Evolutionary conservation across 805 yeast genomes (phyloP).

Genomic region (Yamadazyma sp.): DNA sequence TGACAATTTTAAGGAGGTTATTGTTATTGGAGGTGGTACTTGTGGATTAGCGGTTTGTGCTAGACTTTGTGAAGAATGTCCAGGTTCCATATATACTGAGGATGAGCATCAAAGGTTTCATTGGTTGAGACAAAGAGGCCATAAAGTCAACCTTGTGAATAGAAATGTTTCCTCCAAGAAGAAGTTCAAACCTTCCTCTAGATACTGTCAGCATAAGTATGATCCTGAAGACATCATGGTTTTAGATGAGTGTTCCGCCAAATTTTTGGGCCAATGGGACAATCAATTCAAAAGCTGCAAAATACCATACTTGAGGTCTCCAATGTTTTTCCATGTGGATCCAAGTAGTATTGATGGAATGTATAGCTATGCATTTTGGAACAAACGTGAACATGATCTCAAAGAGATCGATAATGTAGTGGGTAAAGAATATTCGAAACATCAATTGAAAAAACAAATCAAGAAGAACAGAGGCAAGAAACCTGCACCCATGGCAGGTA

Average conservation of each 20-base stretch:
- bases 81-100: slow-evolving; percentile 44
- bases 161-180: slow-evolving; percentile 11
- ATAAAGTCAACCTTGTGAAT: slow-evolving; percentile 23
- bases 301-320: slow-evolving; percentile 42
- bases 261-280: slow-evolving; percentile 43
- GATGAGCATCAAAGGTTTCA: slow-evolving; percentile 47
- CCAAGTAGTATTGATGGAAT: slow-evolving; percentile 43
- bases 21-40: slow-evolving; percentile 47
- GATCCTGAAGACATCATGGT: slow-evolving; percentile 31
- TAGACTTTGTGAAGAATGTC: slow-evolving; percentile 39
- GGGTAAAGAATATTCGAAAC: slow-evolving; percentile 44
- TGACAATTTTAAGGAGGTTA: slow-evolving; percentile 29
- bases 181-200: background rate
- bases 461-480: slow-evolving; percentile 6
- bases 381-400: slow-evolving; percentile 32
- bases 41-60: slow-evolving; percentile 42
- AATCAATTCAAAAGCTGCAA: slow-evolving; percentile 39
- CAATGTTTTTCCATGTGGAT: slow-evolving; percentile 49
- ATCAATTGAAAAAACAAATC: slow-evolving; percentile 29
- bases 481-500: slow-evolving; percentile 17
- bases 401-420: slow-evolving; percentile 42
- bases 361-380: slow-evolving; percentile 35
- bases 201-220: slow-evolving; percentile 8
- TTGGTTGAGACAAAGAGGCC: slow-evolving; percentile 37
- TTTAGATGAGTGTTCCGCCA: slow-evolving; percentile 30